A percentile compares a stretch with the other conserved stretches of the same genome.
Evolutionary conservation across 352 stramenopile species (phyloP).

Genomic region (Phytophthora fragariaefolia): DNA sequence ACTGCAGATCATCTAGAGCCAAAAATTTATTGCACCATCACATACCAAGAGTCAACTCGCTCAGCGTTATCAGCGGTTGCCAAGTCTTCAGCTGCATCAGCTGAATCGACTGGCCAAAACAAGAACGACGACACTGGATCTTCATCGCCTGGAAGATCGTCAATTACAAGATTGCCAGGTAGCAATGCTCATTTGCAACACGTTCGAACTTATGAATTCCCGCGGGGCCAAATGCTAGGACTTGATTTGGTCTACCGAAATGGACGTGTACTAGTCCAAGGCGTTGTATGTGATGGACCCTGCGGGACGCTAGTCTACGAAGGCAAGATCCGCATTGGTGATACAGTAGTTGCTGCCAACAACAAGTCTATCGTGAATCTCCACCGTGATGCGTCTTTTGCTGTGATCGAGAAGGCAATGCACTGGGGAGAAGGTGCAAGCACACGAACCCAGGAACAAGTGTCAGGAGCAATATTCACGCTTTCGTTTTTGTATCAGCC

Average conservation of each 20-base stretch:
- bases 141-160: slow-evolving; percentile 1
- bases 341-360: slow-evolving; percentile 81
- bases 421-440: slow-evolving; percentile 33
- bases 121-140: slow-evolving; percentile 24
- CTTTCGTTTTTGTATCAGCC: slow-evolving; percentile 79
- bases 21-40: slow-evolving; percentile 87
- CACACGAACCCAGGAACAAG: slow-evolving; percentile 22
- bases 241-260: slow-evolving; percentile 86
- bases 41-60: slow-evolving; percentile 77
- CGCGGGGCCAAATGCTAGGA: slow-evolving; percentile 60
- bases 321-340: slow-evolving; percentile 76
- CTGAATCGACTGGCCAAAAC: slow-evolving; percentile 14
- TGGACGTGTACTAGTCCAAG: slow-evolving; percentile 79
- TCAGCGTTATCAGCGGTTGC: slow-evolving; percentile 74
- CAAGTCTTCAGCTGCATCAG: slow-evolving; percentile 39
- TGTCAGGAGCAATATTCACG: slow-evolving; percentile 46
- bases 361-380: slow-evolving; percentile 84
- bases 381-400: slow-evolving; percentile 78
- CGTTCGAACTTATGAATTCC: slow-evolving; percentile 73
- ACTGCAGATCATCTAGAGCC: slow-evolving; percentile 45
- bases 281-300: slow-evolving; percentile 68
- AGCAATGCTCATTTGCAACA: slow-evolving; percentile 48
- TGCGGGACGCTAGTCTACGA: slow-evolving; percentile 69
- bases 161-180: slow-evolving; percentile 11
- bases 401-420: slow-evolving; percentile 75